phyloP scores from a whole-genome alignment of 2,329 filamentous ascomycete species.

The Alternaria ethzedia region DNA sequence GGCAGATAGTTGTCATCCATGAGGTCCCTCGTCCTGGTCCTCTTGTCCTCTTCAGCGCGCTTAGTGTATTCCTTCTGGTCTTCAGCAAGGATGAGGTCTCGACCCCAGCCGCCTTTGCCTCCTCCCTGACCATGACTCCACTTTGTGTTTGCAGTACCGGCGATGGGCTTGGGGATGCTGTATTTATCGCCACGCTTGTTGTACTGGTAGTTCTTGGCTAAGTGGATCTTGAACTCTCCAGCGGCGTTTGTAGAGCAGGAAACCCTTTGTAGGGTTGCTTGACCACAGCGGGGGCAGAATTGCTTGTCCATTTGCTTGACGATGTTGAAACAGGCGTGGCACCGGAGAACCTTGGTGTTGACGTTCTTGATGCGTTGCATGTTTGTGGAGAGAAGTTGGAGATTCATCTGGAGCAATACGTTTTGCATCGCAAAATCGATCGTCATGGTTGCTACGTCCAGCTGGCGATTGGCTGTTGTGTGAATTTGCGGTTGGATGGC shows the following conservation, averaged over 20 bases:
- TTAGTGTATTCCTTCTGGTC: constrained; percentile 92
- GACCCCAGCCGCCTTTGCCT: constrained; percentile 87
- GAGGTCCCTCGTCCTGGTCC: constrained; percentile 75
- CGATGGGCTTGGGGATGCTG: constrained; percentile 88
- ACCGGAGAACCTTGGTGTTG: constrained; percentile 88
- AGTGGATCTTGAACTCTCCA: constrained; percentile 82
- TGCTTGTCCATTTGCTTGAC: constrained; percentile 85
- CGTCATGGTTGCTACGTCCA: constrained; percentile 90
- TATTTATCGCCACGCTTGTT: constrained; percentile 92
- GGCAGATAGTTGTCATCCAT: constrained; percentile 97
- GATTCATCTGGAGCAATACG: constrained; percentile 90
- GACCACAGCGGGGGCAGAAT: constrained; percentile 91
- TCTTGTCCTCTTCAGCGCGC: constrained; percentile 68
- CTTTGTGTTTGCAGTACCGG: constrained; percentile 81
- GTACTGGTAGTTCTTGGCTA: constrained; percentile 96
- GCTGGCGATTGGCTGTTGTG: constrained; percentile 61
- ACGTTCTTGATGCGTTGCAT: constrained; percentile 82
- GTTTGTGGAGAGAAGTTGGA: constrained; percentile 81
- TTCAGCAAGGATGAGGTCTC: constrained; percentile 82
- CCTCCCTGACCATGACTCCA: constrained; percentile 66
- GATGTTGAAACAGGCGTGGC: constrained; percentile 78
- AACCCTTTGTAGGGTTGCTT: constrained; percentile 82
- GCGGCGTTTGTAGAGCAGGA: constrained; percentile 82
- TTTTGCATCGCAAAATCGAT: constrained; percentile 99
- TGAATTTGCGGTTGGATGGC: constrained; percentile 49